Evolutionary conservation across 805 yeast genomes (phyloP).

Genomic region (Candida easanensis): DNA sequence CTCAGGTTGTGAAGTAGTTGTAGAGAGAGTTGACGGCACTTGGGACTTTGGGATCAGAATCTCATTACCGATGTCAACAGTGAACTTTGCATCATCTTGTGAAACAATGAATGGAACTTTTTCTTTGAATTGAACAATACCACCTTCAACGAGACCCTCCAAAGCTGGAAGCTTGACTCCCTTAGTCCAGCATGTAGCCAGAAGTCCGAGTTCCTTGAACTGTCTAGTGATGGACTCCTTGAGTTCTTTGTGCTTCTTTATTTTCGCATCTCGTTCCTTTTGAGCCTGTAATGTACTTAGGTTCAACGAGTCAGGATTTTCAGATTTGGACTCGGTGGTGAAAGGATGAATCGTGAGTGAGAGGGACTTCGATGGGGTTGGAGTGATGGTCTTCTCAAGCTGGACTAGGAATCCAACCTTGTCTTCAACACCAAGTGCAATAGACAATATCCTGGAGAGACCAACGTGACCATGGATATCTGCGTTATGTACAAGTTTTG

Average conservation of each 20-base stretch:
- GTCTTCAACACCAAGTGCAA: constrained; percentile 51
- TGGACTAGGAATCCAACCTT: constrained; percentile 52
- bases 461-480: constrained; percentile 42
- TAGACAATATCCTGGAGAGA: constrained; percentile 50
- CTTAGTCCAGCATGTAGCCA: constrained; percentile 44
- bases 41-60: constrained; percentile 25
- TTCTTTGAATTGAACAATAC: constrained; percentile 47
- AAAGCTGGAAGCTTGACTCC: constrained; percentile 50
- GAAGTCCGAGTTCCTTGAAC: constrained; percentile 15
- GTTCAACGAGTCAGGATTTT: constrained; percentile 29
- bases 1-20: background rate
- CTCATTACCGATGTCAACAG: constrained; percentile 50
- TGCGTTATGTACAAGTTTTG: constrained; percentile 43
- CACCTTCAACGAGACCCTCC: constrained; percentile 57
- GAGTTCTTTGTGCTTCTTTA: constrained; percentile 18
- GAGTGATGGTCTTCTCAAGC: constrained; percentile 41
- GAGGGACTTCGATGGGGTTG: constrained; percentile 34
- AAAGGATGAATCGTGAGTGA: constrained; percentile 53
- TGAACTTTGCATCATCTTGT: constrained; percentile 31
- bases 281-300: constrained; percentile 21
- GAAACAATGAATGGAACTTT: constrained; percentile 41
- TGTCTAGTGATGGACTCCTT: constrained; percentile 25
- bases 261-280: constrained; percentile 21
- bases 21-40: constrained; percentile 13
- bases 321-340: constrained; percentile 34